A percentile compares a stretch with the other conserved stretches of the same genome.
phyloP scores from a whole-genome alignment of 192 early-diverging fungal genomes.

The Diversispora epigaea region DNA sequence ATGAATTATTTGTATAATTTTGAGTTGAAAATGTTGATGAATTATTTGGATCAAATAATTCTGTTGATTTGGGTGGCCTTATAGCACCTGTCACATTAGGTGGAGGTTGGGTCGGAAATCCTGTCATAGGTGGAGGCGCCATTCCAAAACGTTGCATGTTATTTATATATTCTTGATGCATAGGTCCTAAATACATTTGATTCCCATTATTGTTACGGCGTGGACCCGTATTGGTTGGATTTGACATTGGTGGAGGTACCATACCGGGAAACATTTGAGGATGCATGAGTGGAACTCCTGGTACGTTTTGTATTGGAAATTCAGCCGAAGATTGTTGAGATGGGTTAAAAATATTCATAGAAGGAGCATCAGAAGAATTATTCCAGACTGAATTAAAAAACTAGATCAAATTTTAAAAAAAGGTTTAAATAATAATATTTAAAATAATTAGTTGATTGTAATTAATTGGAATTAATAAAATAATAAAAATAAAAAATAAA shows the following conservation, averaged over 20 bases:
- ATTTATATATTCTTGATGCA: slow-evolving; percentile 10
- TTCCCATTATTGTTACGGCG: slow-evolving; percentile 19
- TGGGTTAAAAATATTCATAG: slow-evolving; percentile 19
- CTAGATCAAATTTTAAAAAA: not conserved
- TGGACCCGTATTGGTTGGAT: not conserved
- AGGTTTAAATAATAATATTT: not conserved
- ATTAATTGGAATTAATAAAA: not conserved
- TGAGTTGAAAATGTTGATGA: not conserved
- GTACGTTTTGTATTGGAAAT: slow-evolving; percentile 4
- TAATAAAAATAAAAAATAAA: no score
- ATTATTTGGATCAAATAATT: slow-evolving; percentile 30
- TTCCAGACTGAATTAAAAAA: slow-evolving; percentile 23
- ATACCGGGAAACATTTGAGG: slow-evolving; percentile 7
- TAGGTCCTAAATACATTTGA: slow-evolving; percentile 7
- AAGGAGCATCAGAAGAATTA: not conserved
- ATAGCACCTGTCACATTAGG: slow-evolving; percentile 10
- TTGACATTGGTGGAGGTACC: slow-evolving; percentile 4
- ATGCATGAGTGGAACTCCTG: slow-evolving; percentile 9
- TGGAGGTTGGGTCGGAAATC: not conserved
- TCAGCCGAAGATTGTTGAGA: not conserved
- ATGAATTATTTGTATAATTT: not conserved
- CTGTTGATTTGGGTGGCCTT: slow-evolving; percentile 29
- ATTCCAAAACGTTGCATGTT: not conserved
- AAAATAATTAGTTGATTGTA: not conserved
- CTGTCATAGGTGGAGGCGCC: slow-evolving; percentile 8